Base-by-base conservation (phyloP, 1,139 yeast species). In the Magnusiomyces sp. region DNA sequence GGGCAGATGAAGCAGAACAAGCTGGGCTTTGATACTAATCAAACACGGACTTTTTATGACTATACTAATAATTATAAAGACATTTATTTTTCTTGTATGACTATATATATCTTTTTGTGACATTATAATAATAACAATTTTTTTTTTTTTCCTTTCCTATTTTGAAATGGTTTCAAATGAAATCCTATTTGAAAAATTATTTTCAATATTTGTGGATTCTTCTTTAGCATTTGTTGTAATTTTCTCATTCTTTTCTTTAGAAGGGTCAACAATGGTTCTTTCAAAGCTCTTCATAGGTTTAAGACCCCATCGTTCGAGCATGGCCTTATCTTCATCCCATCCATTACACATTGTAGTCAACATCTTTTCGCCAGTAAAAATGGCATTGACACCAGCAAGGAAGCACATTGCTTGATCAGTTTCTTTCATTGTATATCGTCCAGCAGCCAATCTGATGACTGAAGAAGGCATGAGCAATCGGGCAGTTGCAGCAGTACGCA, bases 311-410 rank as follows among this genome's bases (percentile, higher is more conserved):
- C 75, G 77, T 2, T 66, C 64, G 39, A 84, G 68, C 87, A 84
- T 79, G 9, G 67, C 73, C 56, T 75, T 81, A 62, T 84, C 94
- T 62, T 83, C 92, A 46, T 83, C 88, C 92, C 92, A 84, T 2
- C 89, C 90, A 56, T 80, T 81, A 63, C 94, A 84, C 81, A 81
- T 80, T 2, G 94, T 84, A 2, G 94, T 84, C 54, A 84, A 68
- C 92, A 84, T 84, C 58, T 76, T 80, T 64, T 84, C 83, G 20
- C 94, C 94, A 0, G 92, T 84, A 64, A 84, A 84, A 47, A 84
- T 81, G 14, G 92, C 90, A 66, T 84, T 84, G 53, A 83, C 81
- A 11, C 94, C 94, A 43, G 84, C 79, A 80, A 82, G 74, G 63
- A 84, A 84, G 57, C 90, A 82, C 60, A 84, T 65, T 51, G 82